Percentiles rank a stretch among this genome's conserved stretches.
These are phyloP conservation scores for Chaetomium fimeti DNA, from an alignment of 495 filamentous ascomycete species.

Conservation along the genomic window DNA sequence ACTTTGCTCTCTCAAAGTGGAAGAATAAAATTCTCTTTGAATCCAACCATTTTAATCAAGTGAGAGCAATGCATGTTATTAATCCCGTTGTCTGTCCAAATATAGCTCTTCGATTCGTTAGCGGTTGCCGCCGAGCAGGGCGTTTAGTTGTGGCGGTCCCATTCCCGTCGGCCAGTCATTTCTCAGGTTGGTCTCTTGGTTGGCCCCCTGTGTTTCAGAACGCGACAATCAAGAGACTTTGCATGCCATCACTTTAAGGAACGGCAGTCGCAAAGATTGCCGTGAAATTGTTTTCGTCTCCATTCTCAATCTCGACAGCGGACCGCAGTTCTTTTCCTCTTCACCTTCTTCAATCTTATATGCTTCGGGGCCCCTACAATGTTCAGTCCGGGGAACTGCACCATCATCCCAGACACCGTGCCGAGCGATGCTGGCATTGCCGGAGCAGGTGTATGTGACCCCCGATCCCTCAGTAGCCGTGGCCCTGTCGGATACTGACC, in stretches of 20 bases:
- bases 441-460: constrained; percentile 52
- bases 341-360: constrained; percentile 1
- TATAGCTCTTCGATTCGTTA: background rate
- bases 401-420: constrained; percentile 41
- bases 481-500: background rate
- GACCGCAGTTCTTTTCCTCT: constrained; percentile 2
- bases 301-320: background rate
- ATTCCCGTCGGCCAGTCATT: background rate
- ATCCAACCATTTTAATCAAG: too few species aligned
- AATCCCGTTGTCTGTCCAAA: too few species aligned
- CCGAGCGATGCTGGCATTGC: constrained; percentile 57
- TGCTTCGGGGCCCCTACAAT: constrained; percentile 17
- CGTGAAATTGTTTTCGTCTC: too few species aligned
- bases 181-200: background rate
- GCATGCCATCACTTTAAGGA: background rate
- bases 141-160: background rate
- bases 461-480: background rate
- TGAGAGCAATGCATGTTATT: too few species aligned
- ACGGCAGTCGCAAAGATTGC: too few species aligned
- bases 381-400: constrained; percentile 43
- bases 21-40: too few species aligned
- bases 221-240: background rate
- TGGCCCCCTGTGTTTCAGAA: constrained; percentile 5
- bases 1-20: too few species aligned
- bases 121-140: background rate